Base-by-base conservation (phyloP, 208 protist species). In the Leishmania lainsoni region DNA sequence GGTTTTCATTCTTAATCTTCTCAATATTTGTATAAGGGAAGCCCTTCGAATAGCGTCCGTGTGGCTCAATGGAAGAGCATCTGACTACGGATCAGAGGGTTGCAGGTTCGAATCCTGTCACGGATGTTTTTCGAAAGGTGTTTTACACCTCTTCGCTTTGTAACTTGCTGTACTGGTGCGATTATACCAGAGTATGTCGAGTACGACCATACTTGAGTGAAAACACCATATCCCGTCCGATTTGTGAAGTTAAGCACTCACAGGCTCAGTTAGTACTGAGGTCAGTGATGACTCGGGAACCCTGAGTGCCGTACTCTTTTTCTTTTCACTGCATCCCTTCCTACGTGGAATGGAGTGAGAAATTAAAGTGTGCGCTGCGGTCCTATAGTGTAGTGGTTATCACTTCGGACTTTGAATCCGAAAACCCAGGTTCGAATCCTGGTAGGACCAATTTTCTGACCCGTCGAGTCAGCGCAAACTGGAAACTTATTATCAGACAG, bases 101-200 rank as follows among this genome's bases (percentile, higher is more conserved):
- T 93, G 90, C 90, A 95, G 92, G 92, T 95, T 95, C 92, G 92
- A 95, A 93, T 95, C 92, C 92, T 93, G 90, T 93, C 92, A 92
- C 92, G 90, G 92, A 94, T 94, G 91, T 39, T 39, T 39, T 39
- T 39, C 1, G 0, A 1, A 2, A 39, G 35, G 0, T 2, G 1
- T 39, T 35, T 39, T 39, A 39, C 35, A 2, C 2, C 2, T 39
- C 35, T 39, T 39, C 35, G 2, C 35, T 1, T 39, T 39, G 35
- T 2, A 39, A 1, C 0, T 0, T 0, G 0, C 35, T 39, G 1
- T 39, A 39, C 35, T 39, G 0, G 35, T 39, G 35, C 0, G 35
- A 1, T 1, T 39, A 39, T 39, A n/a, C 35, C 35, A 39, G 0
- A 1, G 35, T 39, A 39, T 1, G 0, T 39, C 35, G 35, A 39